Conservation (phyloP, 1,139 yeast species). For the Debaryomycetaceae sp. region DNA sequence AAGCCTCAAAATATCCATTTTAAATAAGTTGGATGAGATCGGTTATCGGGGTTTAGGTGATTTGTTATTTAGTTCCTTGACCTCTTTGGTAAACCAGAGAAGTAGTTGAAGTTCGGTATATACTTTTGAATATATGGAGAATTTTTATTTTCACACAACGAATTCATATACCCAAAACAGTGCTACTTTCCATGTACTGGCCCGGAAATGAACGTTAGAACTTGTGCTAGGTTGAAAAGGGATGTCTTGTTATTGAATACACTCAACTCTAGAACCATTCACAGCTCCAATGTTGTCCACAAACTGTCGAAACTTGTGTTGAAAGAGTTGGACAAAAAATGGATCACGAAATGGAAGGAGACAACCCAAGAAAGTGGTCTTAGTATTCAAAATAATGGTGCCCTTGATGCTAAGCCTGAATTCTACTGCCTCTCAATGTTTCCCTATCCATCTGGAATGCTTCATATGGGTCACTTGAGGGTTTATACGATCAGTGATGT, state of each 20-base stretch:
- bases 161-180: too few relatives aligned
- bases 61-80: slow-evolving; percentile 44
- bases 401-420: slow-evolving; percentile 25
- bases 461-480: slow-evolving; percentile 91
- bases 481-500: slow-evolving; percentile 91
- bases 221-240: not conserved
- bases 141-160: not conserved
- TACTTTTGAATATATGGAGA: not conserved
- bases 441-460: slow-evolving; percentile 91
- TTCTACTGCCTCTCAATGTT: slow-evolving; percentile 83
- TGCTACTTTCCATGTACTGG: not conserved
- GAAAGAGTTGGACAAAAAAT: slow-evolving; percentile 42
- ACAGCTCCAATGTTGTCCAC: not conserved
- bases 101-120: not conserved
- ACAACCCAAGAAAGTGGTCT: slow-evolving; percentile 37
- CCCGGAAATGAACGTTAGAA: not conserved
- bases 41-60: slow-evolving; percentile 45
- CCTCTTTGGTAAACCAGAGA: slow-evolving; percentile 32
- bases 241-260: not conserved
- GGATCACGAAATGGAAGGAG: slow-evolving; percentile 51
- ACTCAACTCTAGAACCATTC: not conserved
- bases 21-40: slow-evolving; percentile 28
- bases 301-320: not conserved
- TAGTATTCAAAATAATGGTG: slow-evolving; percentile 34
- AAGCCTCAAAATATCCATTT: slow-evolving; percentile 35